phyloP scores from a whole-genome alignment of 1,284 basidiomycete genomes.

The Coniophora puteana region DNA sequence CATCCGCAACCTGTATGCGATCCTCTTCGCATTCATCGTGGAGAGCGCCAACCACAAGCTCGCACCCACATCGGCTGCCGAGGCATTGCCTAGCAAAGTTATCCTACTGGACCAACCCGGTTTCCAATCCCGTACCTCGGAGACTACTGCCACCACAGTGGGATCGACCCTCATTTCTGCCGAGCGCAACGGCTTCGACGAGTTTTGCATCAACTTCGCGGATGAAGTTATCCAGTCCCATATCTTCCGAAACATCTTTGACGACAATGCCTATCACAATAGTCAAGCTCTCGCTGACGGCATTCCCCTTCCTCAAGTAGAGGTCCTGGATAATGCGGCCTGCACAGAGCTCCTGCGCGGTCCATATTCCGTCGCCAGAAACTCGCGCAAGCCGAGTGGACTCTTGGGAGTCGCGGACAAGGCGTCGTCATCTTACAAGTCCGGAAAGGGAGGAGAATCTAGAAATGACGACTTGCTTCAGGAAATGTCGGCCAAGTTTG shows the following conservation, averaged over 20 bases:
- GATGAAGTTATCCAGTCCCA: slow-evolving; percentile 85
- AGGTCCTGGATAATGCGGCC: slow-evolving; percentile 75
- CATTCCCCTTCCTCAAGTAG: slow-evolving; percentile 60
- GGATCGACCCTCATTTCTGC: slow-evolving; percentile 68
- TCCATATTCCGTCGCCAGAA: slow-evolving; percentile 55
- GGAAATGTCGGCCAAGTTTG: slow-evolving; percentile 71
- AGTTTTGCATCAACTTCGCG: slow-evolving; percentile 86
- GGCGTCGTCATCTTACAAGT: slow-evolving; percentile 67
- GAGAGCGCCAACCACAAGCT: slow-evolving; percentile 89
- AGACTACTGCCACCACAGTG: slow-evolving; percentile 54
- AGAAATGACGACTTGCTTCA: slow-evolving; percentile 73
- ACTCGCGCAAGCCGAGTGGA: slow-evolving; percentile 74
- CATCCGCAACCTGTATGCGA: slow-evolving; percentile 86
- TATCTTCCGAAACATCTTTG: slow-evolving; percentile 70
- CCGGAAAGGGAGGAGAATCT: slow-evolving; percentile 69
- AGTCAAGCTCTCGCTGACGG: slow-evolving; percentile 68
- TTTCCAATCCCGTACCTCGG: slow-evolving; percentile 71
- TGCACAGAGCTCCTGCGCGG: slow-evolving; percentile 86
- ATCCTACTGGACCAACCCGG: slow-evolving; percentile 81
- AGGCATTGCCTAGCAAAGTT: slow-evolving; percentile 66
- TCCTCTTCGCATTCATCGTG: slow-evolving; percentile 88
- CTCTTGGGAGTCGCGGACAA: slow-evolving; percentile 78
- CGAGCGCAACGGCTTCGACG: slow-evolving; percentile 81
- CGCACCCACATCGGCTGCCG: slow-evolving; percentile 57
- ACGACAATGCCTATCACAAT: slow-evolving; percentile 68